Evolutionary conservation across 495 filamentous ascomycete species (phyloP), one percentile per base, ranked within the genome.

Genomic region (Penicillium odoratum): DNA sequence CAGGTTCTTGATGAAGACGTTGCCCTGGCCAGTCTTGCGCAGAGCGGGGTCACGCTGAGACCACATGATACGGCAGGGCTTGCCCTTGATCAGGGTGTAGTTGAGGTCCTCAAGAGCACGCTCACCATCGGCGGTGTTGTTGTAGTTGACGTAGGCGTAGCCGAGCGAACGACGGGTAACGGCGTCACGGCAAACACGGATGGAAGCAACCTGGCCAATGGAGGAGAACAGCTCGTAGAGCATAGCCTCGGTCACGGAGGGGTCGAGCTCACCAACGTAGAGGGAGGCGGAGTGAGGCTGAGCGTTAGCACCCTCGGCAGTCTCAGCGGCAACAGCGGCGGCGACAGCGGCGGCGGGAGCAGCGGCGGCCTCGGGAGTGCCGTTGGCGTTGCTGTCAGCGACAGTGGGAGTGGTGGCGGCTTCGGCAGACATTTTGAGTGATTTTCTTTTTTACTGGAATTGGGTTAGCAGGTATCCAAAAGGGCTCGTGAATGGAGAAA

Each of bases 61-160:
- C 94, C 94, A 99, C 94, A 99, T 99, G 83, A 99, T 99, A 75
- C 94, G 94, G 87, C 95, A 98, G 34, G 94, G 93, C 73, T 91
- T 92, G 67, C 91, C 91, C 85, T 98, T 98, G 83, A 99, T 98
- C 62, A 96, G 81, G 58, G 95, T 99, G 81, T 99, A 99, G 86
- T 99, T 99, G 59, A 99, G 85, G 78, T 99, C 94, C 79, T 99
- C 94, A 49, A 99, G 86, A 59, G 94, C 94, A 74, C 93, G 93
- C 83, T 99, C 94, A 66, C 94, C 94, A 72, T 99, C 95, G 57
- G 84, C 76, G 36, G 92, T 92, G 77, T 90, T 95, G 81, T 98
- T 99, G 86, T 98, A 99, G 83, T 99, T 99, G 75, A 99, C 94
- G 71, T 99, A 99, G 75, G 94, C 95, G 74, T 99, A 99, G 60